Conservation (phyloP, 148 eudicot genomes). For the Fagopyrum tataricum region DNA sequence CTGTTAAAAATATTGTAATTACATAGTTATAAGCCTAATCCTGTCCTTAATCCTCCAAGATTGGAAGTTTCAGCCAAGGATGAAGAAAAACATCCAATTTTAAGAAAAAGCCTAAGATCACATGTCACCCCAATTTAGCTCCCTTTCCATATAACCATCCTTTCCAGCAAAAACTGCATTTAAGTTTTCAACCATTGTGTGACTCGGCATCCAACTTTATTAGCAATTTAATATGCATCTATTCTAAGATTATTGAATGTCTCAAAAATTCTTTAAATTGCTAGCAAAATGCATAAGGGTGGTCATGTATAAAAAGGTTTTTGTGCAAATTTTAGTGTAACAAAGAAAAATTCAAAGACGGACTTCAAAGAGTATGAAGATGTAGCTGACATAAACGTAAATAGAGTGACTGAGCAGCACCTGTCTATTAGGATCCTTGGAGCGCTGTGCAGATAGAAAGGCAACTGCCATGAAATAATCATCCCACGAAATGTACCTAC, state of each 20-base stretch:
- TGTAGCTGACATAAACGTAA: neutral
- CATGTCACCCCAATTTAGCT: neutral
- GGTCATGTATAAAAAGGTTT: neutral
- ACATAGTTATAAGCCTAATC: neutral
- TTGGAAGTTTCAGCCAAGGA: neutral
- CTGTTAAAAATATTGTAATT: neutral
- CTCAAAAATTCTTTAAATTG: neutral
- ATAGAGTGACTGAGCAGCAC: slow-evolving; percentile 22
- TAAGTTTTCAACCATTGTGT: neutral
- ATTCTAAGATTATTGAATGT: neutral
- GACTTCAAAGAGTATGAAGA: neutral
- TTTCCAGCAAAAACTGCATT: neutral
- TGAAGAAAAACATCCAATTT: neutral
- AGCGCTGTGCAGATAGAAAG: slow-evolving; percentile 87
- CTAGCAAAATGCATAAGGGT: neutral
- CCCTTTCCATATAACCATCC: neutral
- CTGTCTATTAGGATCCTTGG: slow-evolving; percentile 96
- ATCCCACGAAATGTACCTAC: slow-evolving; percentile 89
- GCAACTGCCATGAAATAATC: slow-evolving; percentile 96
- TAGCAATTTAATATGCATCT: neutral
- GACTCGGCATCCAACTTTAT: neutral
- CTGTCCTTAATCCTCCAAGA: neutral
- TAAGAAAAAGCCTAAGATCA: neutral
- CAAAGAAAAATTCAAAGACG: neutral
- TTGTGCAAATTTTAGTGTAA: neutral